Percentiles rank a stretch among this genome's conserved stretches.
Evolutionary conservation across 768 basidiomycete genomes (phyloP).

Genomic region (Rhodosporidiobolus sp.): DNA sequence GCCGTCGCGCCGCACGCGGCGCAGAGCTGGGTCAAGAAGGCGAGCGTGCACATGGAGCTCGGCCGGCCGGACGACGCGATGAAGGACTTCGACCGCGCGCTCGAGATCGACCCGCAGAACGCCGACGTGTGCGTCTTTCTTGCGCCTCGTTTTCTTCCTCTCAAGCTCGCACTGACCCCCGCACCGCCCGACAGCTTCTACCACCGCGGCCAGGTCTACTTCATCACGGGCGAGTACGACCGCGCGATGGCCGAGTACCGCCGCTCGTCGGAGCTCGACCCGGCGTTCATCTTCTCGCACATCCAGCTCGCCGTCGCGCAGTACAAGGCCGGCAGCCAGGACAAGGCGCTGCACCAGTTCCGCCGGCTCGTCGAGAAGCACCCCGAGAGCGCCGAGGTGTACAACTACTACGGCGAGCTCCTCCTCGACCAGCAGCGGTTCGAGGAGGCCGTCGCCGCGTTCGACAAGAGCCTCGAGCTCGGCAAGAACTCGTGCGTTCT

Average conservation of each 20-base stretch:
- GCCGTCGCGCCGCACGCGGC: conserved; percentile 66
- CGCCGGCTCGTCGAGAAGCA: conserved; percentile 76
- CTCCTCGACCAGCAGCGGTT: conserved; percentile 86
- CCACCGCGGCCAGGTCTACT: conserved; percentile 95
- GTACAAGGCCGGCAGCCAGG: conserved; percentile 79
- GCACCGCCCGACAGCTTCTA: conserved; percentile 59
- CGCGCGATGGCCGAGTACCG: conserved; percentile 87
- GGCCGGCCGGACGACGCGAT: conserved; percentile 74
- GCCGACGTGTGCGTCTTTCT: conserved; percentile 64
- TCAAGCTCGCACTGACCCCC: not conserved
- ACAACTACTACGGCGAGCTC: conserved; percentile 73
- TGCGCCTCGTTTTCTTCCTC: not conserved
- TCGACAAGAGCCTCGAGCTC: conserved; percentile 84
- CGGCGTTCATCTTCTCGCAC: conserved; percentile 88
- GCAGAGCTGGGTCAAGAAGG: conserved; percentile 92
- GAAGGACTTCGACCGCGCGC: conserved; percentile 85
- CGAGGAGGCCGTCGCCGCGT: conserved; percentile 77
- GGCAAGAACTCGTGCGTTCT: conserved; percentile 65
- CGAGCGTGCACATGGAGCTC: conserved; percentile 95
- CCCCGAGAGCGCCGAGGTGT: conserved; percentile 50
- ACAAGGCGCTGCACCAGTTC: conserved; percentile 86
- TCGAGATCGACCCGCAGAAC: conserved; percentile 73
- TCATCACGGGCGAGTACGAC: conserved; percentile 86
- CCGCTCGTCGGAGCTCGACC: conserved; percentile 81
- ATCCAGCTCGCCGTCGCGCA: conserved; percentile 96